Evolutionary conservation across 2,329 filamentous ascomycete genomes (phyloP).

Genomic region (Aspergillus uvarum): DNA sequence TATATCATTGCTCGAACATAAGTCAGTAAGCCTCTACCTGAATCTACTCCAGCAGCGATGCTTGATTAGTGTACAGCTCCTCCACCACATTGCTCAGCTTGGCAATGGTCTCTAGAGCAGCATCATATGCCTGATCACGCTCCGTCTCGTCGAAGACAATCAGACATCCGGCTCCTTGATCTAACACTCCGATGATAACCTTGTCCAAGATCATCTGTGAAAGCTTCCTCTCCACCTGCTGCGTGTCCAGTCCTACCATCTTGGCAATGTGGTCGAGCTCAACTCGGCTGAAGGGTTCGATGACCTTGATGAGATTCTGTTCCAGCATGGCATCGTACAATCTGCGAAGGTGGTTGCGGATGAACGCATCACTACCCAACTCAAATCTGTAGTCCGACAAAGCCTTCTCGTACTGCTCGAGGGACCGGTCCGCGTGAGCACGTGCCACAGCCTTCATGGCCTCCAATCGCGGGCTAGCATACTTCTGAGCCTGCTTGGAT

Average conservation of each 20-base stretch:
- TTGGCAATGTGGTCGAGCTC: conserved; percentile 96
- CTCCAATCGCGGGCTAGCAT: conserved; percentile 91
- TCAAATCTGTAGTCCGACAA: conserved; percentile 88
- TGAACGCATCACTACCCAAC: conserved; percentile 90
- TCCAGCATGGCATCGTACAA: conserved; percentile 98
- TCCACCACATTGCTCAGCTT: conserved; percentile 97
- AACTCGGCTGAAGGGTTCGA: conserved; percentile 95
- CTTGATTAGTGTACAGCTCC: conserved; percentile 96
- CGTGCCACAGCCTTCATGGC: conserved; percentile 99
- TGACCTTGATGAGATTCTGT: conserved; percentile 99
- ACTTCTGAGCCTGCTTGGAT: conserved; percentile 95
- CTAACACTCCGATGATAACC: conserved; percentile 94
- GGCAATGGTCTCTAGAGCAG: conserved; percentile 89
- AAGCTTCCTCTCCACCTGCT: conserved; percentile 96
- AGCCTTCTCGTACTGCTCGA: conserved; percentile 96
- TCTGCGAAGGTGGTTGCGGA: conserved; percentile 91
- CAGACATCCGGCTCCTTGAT: conserved; percentile 95
- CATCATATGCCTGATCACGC: conserved; percentile 89
- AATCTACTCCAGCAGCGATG: conserved; percentile 79
- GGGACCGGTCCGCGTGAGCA: conserved; percentile 89
- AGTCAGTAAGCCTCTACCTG: conserved; percentile 10
- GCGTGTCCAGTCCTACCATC: conserved; percentile 94
- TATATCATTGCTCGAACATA: conserved; percentile 24
- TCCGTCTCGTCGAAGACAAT: conserved; percentile 97
- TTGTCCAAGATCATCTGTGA: conserved; percentile 99